Evolutionary conservation across 805 yeast genomes (phyloP), one percentile per base, ranked within the genome.

Genomic region (Wickerhamomyces strasburgensis): DNA sequence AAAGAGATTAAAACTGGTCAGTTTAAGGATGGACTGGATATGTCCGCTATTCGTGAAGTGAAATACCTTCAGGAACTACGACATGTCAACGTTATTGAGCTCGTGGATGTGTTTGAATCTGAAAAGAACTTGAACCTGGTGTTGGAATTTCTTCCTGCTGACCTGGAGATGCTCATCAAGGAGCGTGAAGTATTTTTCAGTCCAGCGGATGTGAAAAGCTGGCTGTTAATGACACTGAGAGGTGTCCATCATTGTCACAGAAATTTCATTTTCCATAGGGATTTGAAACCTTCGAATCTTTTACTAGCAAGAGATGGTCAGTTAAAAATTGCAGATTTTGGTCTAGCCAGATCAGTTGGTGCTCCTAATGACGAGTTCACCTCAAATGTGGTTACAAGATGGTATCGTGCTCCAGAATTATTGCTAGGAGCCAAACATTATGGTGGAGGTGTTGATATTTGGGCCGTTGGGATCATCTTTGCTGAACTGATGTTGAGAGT

Each of bases 371-470:
- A 84, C 46, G 74, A 71, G 31, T 65, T 93, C 58, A 85, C 98
- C 0, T 84, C 95, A 2, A 90, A 89, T 45, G 99, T 93, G 4
- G 98, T 93, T 2, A 93, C 99, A 3, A 65, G 98, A 42, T 93
- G 99, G 99, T 93, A 93, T 60, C 67, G 98, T 38, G 95, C 98
- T 0, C 99, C 99, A 0, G 99, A 93, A 53, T 65, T 93, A 32
- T 64, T 93, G 17, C 76, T 90, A 43, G 97, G 96, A 1, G 83
- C 96, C 0, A 72, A 81, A 33, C 93, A 87, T 58, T 93, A 93
- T 53, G 82, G 96, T 0, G 81, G 80, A 2, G 94, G 94, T 0
- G 75, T 93, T 4, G 99, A 93, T 61, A 66, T 88, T 10, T 93
- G 99, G 99, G 90, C 98, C 0, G 84, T 89, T 5, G 99, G 99